These are phyloP conservation scores for Linderina pennispora DNA, from an alignment of 192 early-diverging fungal species.

Conservation along the genomic window DNA sequence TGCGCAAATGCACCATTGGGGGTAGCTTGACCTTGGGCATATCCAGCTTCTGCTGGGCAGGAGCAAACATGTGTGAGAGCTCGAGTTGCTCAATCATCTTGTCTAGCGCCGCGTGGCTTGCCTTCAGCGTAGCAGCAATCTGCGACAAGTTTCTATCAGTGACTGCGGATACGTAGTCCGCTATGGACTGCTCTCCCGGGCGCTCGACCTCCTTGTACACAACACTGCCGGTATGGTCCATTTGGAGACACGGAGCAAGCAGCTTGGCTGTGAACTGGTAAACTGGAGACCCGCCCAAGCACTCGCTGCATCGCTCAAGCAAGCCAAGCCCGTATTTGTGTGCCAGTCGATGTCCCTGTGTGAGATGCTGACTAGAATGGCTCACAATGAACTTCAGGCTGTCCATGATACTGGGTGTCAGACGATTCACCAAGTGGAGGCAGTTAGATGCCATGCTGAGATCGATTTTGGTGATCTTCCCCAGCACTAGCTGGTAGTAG, in stretches of 20 bases:
- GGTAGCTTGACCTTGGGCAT: constrained; percentile 22
- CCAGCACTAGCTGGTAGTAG: constrained; percentile 81
- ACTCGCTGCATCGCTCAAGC: constrained; percentile 71
- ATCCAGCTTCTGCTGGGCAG: constrained; percentile 17
- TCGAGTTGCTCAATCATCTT: no score
- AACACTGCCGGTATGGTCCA: constrained; percentile 1
- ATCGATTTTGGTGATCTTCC: constrained; percentile 68
- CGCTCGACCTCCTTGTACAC: constrained; percentile 20
- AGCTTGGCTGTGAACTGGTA: constrained; percentile 83
- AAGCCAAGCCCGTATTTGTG: constrained; percentile 67
- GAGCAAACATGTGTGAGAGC: no score
- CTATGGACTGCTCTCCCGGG: constrained; percentile 7
- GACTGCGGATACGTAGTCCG: constrained; percentile 12
- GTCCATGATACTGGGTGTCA: constrained; percentile 60
- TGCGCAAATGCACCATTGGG: constrained; percentile 66
- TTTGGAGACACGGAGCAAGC: constrained; percentile 61
- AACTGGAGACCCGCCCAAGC: constrained; percentile 61
- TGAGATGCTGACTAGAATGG: constrained; percentile 54
- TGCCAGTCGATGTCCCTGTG: constrained; percentile 67
- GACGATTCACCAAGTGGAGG: constrained; percentile 81
- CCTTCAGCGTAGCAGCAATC: no score
- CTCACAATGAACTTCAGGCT: constrained; percentile 75
- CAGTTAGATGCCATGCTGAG: constrained; percentile 77
- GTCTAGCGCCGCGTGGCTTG: no score
- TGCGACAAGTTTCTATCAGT: neutral